Percentiles rank a stretch among this genome's conserved stretches.
phyloP scores from a whole-genome alignment of 108 stramenopile genomes.

The Nitzschia sp. region DNA sequence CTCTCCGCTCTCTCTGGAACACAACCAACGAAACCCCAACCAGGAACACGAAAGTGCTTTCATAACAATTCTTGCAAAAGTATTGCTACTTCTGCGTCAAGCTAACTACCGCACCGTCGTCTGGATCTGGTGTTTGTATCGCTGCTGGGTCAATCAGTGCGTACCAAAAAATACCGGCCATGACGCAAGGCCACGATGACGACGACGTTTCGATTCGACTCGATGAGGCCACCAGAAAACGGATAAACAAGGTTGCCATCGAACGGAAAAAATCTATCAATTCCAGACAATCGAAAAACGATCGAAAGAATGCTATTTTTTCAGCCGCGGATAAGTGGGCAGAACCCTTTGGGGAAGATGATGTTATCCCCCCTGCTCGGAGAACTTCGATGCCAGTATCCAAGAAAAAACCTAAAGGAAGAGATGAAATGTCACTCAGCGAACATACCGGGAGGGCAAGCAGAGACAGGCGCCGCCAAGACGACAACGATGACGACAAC shows the following conservation, averaged over 20 bases:
- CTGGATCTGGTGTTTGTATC: no score
- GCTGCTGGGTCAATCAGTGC: not conserved
- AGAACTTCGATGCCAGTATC: not conserved
- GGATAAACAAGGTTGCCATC: conserved; percentile 3
- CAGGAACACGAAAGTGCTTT: no score
- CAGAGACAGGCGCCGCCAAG: no score
- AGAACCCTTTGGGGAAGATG: not conserved
- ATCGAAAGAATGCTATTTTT: conserved; percentile 4
- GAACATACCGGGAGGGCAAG: conserved; percentile 7
- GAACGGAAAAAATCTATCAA: conserved; percentile 11
- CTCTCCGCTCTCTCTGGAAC: no score
- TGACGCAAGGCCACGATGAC: not conserved
- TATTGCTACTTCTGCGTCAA: no score
- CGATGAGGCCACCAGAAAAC: conserved; percentile 2
- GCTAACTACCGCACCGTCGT: no score
- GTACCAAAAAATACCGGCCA: not conserved
- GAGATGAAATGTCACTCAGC: conserved; percentile 13
- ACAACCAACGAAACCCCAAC: no score
- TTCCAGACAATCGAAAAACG: not conserved
- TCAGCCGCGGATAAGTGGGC: conserved; percentile 4
- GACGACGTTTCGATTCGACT: not conserved
- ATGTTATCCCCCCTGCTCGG: not conserved
- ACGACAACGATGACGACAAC: not conserved
- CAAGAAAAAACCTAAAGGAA: not conserved
- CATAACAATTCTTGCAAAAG: no score